Percentiles rank a stretch among this genome's conserved stretches.
Evolutionary conservation across 2,329 filamentous ascomycete genomes (phyloP).

Genomic region (Clonostachys rosea): DNA sequence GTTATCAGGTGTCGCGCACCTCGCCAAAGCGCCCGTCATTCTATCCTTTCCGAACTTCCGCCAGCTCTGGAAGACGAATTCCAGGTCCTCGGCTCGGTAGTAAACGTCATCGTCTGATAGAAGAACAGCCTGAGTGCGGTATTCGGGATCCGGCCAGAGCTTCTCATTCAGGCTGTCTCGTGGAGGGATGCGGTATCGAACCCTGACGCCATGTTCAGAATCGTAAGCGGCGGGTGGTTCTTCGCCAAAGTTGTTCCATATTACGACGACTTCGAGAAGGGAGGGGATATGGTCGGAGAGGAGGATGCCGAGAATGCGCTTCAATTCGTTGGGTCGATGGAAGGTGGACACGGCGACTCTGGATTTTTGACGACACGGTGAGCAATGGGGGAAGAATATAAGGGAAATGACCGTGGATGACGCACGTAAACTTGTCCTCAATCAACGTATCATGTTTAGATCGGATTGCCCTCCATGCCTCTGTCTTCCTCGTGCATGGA

Average conservation of each 20-base stretch:
- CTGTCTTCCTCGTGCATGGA: too few relatives aligned
- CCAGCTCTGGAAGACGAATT: constrained; percentile 34
- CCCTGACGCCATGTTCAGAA: constrained; percentile 11
- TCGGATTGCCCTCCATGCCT: too few relatives aligned
- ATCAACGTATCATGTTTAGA: constrained; percentile 32
- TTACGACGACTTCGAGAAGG: constrained; percentile 16
- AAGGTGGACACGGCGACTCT: constrained; percentile 18
- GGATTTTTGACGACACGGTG: not conserved
- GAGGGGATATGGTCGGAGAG: constrained; percentile 12
- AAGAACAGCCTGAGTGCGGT: constrained; percentile 29
- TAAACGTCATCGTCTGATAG: constrained; percentile 35
- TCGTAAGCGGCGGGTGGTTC: constrained; percentile 10
- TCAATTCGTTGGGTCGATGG: constrained; percentile 15
- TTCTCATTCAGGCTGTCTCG: constrained; percentile 17
- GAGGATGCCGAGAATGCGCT: constrained; percentile 11
- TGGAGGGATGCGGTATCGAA: constrained; percentile 14
- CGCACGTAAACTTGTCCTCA: constrained; percentile 17
- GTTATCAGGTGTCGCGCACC: constrained; percentile 18
- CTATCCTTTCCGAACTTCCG: constrained; percentile 26
- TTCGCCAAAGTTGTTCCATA: constrained; percentile 18
- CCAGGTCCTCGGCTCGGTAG: constrained; percentile 28
- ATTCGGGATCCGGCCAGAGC: constrained; percentile 25
- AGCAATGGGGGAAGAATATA: not conserved
- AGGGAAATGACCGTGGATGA: not conserved
- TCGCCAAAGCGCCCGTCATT: constrained; percentile 26